Conservation (phyloP, 164 flowering plant species). For the Chimonanthus salicifolius region DNA sequence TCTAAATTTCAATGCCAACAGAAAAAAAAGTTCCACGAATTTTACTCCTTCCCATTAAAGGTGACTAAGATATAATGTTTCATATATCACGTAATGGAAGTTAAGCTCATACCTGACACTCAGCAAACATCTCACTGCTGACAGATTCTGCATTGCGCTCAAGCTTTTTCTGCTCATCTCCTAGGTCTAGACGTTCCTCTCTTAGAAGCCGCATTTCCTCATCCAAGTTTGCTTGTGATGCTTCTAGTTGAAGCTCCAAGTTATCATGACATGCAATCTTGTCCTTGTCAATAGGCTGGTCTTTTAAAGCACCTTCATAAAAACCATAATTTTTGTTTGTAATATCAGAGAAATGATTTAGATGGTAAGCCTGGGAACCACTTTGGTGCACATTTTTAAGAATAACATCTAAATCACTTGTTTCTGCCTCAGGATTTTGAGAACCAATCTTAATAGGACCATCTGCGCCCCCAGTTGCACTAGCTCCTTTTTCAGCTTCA, state of each 20-base stretch:
- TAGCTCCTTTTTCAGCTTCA: conserved; percentile 8
- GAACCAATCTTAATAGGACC: conserved; percentile 9
- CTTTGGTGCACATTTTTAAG: conserved; percentile 16
- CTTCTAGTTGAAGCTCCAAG: conserved; percentile 21
- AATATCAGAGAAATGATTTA: conserved; percentile 9
- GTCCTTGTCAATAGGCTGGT: conserved; percentile 9
- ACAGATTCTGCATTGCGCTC: conserved; percentile 95
- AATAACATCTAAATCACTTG: conserved; percentile 11
- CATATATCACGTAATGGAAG: background rate
- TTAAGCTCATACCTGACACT: conserved; percentile 72
- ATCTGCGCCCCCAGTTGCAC: conserved; percentile 2
- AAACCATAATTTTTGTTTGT: conserved; percentile 7
- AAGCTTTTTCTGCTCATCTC: conserved; percentile 74
- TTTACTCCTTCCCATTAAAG: background rate
- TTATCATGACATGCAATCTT: conserved; percentile 15
- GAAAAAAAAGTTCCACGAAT: background rate
- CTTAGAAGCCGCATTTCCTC: conserved; percentile 52
- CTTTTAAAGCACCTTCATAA: conserved; percentile 10
- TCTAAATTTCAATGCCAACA: background rate
- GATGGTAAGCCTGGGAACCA: conserved; percentile 14
- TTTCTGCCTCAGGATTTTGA: conserved; percentile 16
- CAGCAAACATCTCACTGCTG: conserved; percentile 89
- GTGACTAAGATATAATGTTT: background rate
- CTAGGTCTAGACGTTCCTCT: conserved; percentile 50
- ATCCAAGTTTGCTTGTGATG: conserved; percentile 42